A percentile compares a stretch with the other conserved stretches of the same genome.
Conservation (phyloP, 2,329 filamentous ascomycete genomes). For the Onygenales sp. region DNA sequence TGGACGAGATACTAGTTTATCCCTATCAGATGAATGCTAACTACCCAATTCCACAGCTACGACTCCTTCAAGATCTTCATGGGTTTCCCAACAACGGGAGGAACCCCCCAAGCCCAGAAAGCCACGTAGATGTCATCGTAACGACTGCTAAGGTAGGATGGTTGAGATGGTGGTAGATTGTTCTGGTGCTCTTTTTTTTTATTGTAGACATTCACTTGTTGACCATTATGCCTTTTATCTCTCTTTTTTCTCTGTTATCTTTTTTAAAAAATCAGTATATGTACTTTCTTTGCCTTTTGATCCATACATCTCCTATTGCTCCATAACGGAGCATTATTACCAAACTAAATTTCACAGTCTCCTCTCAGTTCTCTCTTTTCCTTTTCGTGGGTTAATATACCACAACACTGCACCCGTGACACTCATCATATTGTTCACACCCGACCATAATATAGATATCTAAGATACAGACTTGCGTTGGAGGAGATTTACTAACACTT, state of each 20-base stretch:
- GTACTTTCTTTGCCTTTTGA: not conserved
- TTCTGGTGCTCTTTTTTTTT: not conserved
- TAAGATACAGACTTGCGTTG: no score
- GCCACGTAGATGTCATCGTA: conserved; percentile 13
- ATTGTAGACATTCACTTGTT: not conserved
- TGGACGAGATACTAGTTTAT: not conserved
- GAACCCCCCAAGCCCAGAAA: conserved; percentile 46
- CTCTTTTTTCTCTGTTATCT: not conserved
- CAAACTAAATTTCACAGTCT: not conserved
- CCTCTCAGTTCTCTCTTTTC: not conserved
- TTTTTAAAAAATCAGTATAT: not conserved
- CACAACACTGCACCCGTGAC: no score
- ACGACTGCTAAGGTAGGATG: not conserved
- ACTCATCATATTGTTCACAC: no score
- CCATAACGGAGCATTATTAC: not conserved
- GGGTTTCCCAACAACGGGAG: conserved; percentile 75
- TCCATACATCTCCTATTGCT: not conserved
- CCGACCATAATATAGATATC: no score
- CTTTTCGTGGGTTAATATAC: no score
- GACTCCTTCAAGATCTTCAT: conserved; percentile 88
- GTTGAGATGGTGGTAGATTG: not conserved
- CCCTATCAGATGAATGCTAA: conserved; percentile 13
- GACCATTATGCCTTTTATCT: not conserved
- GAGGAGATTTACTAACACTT: no score
- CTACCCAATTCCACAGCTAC: conserved; percentile 22